A percentile compares a stretch with the other conserved stretches of the same genome.
Conservation (phyloP, 2,329 filamentous ascomycete species). For the Beauveria medogensis region DNA sequence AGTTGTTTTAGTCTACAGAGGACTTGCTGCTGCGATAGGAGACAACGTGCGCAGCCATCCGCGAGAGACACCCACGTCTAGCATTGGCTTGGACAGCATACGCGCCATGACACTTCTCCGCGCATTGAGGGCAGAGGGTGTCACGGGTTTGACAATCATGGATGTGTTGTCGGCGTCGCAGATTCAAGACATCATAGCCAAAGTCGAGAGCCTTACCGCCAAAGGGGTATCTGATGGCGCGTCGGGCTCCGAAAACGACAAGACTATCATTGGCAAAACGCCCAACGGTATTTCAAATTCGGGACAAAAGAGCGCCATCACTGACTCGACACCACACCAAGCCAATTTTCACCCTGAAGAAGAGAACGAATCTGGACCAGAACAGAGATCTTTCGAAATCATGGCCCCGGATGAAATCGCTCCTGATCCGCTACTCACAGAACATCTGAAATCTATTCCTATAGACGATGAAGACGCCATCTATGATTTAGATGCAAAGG, state of each 20-base stretch:
- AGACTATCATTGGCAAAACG: too few relatives aligned
- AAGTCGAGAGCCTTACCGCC: not conserved
- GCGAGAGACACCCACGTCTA: not conserved
- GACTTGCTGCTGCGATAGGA: not conserved
- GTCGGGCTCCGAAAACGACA: not conserved
- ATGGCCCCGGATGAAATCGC: not conserved
- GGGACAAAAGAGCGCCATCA: not conserved
- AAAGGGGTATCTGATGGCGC: not conserved
- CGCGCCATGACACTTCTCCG: slow-evolving; percentile 3
- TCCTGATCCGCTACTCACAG: not conserved
- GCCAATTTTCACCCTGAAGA: not conserved
- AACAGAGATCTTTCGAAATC: not conserved
- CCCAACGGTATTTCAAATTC: not conserved
- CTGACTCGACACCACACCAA: not conserved
- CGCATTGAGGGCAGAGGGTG: not conserved
- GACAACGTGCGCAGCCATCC: not conserved
- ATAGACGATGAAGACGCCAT: slow-evolving; percentile 4
- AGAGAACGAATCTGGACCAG: not conserved
- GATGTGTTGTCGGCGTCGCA: not conserved
- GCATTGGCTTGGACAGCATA: slow-evolving; percentile 1
- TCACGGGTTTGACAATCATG: not conserved
- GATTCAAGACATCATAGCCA: not conserved
- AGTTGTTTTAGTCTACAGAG: not conserved
- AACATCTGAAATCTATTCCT: not conserved
- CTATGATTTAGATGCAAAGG: not conserved